phyloP scores from a whole-genome alignment of 2,329 filamentous ascomycete species.

The Trichoderma cornu-damae region DNA sequence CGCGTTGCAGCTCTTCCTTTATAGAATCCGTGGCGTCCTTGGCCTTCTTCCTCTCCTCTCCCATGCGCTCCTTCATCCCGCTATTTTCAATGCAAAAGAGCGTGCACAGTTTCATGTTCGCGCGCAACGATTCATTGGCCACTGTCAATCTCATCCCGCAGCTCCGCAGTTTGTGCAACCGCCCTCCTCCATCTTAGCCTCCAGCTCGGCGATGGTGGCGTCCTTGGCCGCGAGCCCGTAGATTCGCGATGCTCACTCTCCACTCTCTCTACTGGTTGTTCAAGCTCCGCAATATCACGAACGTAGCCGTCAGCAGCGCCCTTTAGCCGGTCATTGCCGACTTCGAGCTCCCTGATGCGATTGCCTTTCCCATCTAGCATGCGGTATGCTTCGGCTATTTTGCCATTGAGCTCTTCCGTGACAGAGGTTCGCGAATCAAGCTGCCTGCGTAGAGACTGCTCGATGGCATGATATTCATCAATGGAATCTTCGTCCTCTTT shows the following conservation, averaged over 20 bases:
- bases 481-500: constrained; percentile 50
- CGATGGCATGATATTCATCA: constrained; percentile 56
- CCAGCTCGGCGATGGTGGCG: constrained; percentile 38
- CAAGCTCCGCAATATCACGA: constrained; percentile 50
- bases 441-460: constrained; percentile 52
- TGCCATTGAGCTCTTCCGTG: constrained; percentile 44
- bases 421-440: constrained; percentile 48
- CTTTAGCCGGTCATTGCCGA: constrained; percentile 46
- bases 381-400: constrained; percentile 35
- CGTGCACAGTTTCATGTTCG: constrained; percentile 44
- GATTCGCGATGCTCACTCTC: constrained; percentile 37
- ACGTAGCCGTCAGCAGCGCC: constrained; percentile 49
- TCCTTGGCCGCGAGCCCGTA: constrained; percentile 35
- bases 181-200: constrained; percentile 41
- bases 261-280: constrained; percentile 45
- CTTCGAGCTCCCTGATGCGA: constrained; percentile 44
- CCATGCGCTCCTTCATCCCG: constrained; percentile 35
- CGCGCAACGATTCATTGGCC: constrained; percentile 41
- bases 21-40: constrained; percentile 29
- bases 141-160: constrained; percentile 46
- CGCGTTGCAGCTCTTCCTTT: constrained; percentile 47
- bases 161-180: constrained; percentile 37
- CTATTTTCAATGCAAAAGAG: constrained; percentile 45
- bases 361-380: constrained; percentile 36
- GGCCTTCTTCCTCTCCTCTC: constrained; percentile 25